phyloP scores from a whole-genome alignment of 345 rosid genomes.

The Citrus inodora region DNA sequence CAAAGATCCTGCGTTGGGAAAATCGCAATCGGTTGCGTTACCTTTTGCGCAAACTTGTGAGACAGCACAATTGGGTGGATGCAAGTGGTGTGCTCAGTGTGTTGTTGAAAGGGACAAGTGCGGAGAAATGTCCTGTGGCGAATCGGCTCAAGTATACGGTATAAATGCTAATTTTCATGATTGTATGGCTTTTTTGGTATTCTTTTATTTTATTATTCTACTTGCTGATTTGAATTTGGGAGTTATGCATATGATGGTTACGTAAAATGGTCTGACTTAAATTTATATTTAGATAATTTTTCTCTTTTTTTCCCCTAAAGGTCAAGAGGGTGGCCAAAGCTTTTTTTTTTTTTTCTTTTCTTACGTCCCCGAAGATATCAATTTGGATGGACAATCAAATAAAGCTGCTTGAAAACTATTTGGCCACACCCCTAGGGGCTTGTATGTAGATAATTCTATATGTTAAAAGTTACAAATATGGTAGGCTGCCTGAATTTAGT shows the following conservation, averaged over 20 bases:
- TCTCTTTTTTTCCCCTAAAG: too few relatives aligned
- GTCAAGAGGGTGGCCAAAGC: too few relatives aligned
- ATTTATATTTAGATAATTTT: not conserved
- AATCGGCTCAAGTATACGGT: conserved; percentile 76
- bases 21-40: conserved; percentile 34
- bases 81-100: conserved; percentile 66
- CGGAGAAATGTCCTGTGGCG: conserved; percentile 30
- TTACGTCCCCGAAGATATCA: too few relatives aligned
- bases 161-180: not conserved
- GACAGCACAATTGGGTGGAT: conserved; percentile 53
- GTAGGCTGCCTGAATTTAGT: not conserved
- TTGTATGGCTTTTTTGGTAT: not conserved
- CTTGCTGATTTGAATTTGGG: not conserved
- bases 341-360: too few relatives aligned
- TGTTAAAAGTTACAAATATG: not conserved
- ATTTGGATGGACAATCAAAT: too few relatives aligned
- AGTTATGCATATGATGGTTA: not conserved
- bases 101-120: conserved; percentile 50
- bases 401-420: too few relatives aligned
- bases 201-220: not conserved
- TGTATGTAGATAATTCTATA: not conserved
- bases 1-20: conserved; percentile 31
- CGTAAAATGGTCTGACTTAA: not conserved
- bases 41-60: conserved; percentile 47
- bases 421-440: too few relatives aligned